phyloP scores from a whole-genome alignment of 1,139 yeast genomes.

The Magnusiomyces paraingens region DNA sequence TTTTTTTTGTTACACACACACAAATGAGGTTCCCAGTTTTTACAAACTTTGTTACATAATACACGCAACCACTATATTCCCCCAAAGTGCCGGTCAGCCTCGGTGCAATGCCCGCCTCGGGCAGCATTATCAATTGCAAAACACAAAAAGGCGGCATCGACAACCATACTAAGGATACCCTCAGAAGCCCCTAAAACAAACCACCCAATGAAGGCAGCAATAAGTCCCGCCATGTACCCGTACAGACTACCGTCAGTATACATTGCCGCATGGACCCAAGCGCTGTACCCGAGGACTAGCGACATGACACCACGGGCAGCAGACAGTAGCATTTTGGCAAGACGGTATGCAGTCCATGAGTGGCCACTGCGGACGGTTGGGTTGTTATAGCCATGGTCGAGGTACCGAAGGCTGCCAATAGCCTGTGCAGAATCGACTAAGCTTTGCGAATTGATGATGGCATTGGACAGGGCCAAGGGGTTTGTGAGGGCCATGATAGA shows the following conservation, averaged over 20 bases:
- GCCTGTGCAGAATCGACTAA: constrained; percentile 31
- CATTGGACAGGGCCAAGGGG: constrained; percentile 36
- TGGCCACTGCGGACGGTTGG: constrained; percentile 7
- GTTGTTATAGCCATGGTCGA: constrained; percentile 20
- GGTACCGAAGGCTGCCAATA: constrained; percentile 23
- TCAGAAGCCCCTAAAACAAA: constrained; percentile 40
- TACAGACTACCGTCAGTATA: constrained; percentile 31
- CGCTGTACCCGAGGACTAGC: constrained; percentile 33
- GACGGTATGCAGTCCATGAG: constrained; percentile 32
- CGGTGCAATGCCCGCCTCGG: constrained; percentile 32
- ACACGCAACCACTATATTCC: constrained; percentile 10
- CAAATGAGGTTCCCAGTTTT: too few relatives aligned
- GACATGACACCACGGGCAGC: constrained; percentile 37
- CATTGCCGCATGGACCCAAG: constrained; percentile 38
- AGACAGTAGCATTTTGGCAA: constrained; percentile 35
- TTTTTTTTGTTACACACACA: too few relatives aligned
- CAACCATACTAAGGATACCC: constrained; percentile 36
- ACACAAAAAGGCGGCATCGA: constrained; percentile 36
- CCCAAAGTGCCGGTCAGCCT: constrained; percentile 32
- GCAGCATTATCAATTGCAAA: constrained; percentile 33
- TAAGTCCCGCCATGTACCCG: constrained; percentile 37
- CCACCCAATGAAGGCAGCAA: constrained; percentile 40
- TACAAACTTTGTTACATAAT: too few relatives aligned
- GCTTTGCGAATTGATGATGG: constrained; percentile 32
- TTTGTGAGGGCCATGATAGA: constrained; percentile 29